Base-by-base conservation (phyloP, 352 stramenopile species). In the Phytophthora boehmeriae region DNA sequence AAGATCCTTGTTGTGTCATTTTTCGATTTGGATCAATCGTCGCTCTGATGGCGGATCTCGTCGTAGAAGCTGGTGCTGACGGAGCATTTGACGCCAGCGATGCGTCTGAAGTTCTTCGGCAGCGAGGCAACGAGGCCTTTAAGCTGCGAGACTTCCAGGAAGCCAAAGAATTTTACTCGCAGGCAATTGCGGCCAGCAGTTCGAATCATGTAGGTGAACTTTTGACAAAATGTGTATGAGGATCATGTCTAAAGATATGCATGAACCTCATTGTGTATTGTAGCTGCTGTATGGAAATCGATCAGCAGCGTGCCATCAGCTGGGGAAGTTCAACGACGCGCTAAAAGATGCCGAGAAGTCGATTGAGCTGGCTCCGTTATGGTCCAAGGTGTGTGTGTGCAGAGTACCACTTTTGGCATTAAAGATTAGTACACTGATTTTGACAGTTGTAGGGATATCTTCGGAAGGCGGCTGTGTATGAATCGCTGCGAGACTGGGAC, bases 201-300 rank as follows among this genome's bases (percentile, higher is more conserved):
- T 36, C 62, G 16, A 85, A 86, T 48, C 83, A 92, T 50, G 81
- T 91, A 60, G 34, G 73, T 53, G 38, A 3, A 28, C n/a, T n/a
- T 17, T 38, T 35, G 23, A 17, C 54, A 54, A 9, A 28, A 17
- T 27, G 4, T 53, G 22, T 35, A 36, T 23, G 5, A 1, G 17
- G 4, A 39, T n/a, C 9, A 16, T 22, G 14, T 44, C 38, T 4
- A n/a, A n/a, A 44, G n/a, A 44, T 17, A 17, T 44, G 13, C 0
- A 44, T 17, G 38, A 45, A 46, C 23, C 4, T 17, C n/a, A 42
- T 9, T 32, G 46, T 34, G 19, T 20, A 16, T 44, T 5, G 20
- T 43, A 89, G 82, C 57, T 93, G 25, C 63, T 95, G 27, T 90
- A 70, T 35, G 80, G 90, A 59, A 98, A 98, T 71, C 80, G 95